Evolutionary conservation across 108 stramenopile species (phyloP), one percentile per base, ranked within the genome.

Genomic region (Stephanodiscus minutulus): DNA sequence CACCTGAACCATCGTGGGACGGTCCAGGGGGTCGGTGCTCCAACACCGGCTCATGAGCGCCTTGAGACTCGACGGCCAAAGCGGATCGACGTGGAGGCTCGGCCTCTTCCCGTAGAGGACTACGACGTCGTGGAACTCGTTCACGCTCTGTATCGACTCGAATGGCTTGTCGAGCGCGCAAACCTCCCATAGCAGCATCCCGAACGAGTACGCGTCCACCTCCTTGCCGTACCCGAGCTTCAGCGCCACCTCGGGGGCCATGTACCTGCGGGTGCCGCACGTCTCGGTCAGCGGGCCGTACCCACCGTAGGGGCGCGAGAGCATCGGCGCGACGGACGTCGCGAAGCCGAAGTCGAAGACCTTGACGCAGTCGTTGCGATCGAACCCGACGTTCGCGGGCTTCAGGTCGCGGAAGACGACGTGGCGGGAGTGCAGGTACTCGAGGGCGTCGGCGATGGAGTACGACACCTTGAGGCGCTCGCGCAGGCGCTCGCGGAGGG

Each of bases 341-440:
- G 79, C 79, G 46, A 94, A 79, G 1, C 93, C 93, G 66, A 94
- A 94, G 66, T 94, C 93, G 82, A 91, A 91, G 22, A 94, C 66
- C 66, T 89, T 84, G 27, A 90, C 77, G 13, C 64, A 65, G 33
- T 70, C 77, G 53, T 87, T 68, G 18, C 63, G 55, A 50, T 79
- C 82, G 55, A 94, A 87, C 21, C 92, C 92, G 70, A 93, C 76
- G 62, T 93, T 93, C 72, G 85, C 78, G 5, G 70, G 75, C 31
- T 94, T 94, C 57, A 94, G 63, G 62, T 94, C 93, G 18, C 93
- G 73, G 76, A 86, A 88, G 22, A 94, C 73, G 52, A 94, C 83
- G 24, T 84, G 61, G 39, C 74, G 76, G 31, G 78, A 68, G 69
- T 94, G 93, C 13, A 94, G 73, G 68, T 88, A 94, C 8, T 81